These are phyloP conservation scores for Sphaerosporella brunnea DNA, from an alignment of 495 filamentous ascomycete genomes.

Conservation along the genomic window DNA sequence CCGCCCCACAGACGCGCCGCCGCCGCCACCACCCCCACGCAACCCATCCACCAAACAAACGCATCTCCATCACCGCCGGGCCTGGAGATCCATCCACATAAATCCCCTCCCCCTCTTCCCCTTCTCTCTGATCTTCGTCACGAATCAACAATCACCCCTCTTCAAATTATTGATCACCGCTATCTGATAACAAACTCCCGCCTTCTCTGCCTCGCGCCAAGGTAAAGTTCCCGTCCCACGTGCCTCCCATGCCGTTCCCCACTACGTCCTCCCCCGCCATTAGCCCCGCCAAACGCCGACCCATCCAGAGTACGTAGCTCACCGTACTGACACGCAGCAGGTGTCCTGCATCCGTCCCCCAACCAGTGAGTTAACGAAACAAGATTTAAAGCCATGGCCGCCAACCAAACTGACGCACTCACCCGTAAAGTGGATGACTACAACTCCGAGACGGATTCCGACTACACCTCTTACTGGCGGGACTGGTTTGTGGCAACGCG, in stretches of 20 bases:
- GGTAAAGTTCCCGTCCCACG: background rate
- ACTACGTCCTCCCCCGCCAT: no score
- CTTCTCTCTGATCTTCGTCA: no score
- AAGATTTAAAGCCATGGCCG: no score
- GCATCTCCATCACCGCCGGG: background rate
- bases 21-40: no score
- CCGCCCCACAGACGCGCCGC: no score
- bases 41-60: background rate
- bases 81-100: no score
- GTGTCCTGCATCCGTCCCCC: no score
- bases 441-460: constrained; percentile 91
- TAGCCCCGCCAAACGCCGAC: constrained; percentile 2
- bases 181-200: background rate
- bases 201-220: background rate
- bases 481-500: constrained; percentile 98
- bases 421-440: constrained; percentile 61
- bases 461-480: constrained; percentile 98
- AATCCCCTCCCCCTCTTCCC: no score
- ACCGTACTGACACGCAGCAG: no score
- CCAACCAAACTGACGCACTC: no score
- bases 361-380: no score
- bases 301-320: background rate
- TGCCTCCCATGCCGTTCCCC: background rate
- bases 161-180: background rate
- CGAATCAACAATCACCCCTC: no score